Conservation (phyloP, 768 basidiomycete genomes). For the Boletus sp. region DNA sequence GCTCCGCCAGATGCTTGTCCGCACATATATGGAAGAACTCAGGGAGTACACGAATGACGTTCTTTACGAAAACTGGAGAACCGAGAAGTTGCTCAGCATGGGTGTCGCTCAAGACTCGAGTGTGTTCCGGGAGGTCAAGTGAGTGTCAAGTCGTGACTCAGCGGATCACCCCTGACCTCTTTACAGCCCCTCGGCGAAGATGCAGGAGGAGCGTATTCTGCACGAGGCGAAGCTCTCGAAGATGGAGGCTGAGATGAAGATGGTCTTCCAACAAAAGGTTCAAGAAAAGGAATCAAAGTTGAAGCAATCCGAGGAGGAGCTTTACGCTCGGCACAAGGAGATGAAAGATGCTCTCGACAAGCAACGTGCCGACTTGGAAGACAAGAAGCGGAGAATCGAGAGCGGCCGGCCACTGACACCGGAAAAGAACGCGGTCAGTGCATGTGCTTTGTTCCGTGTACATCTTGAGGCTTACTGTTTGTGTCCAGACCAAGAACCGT, state of each 20-base stretch:
- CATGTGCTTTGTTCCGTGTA: slow-evolving; percentile 1
- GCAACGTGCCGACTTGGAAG: slow-evolving; percentile 92
- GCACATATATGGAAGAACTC: slow-evolving; percentile 99
- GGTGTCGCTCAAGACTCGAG: slow-evolving; percentile 96
- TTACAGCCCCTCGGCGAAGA: slow-evolving; percentile 86
- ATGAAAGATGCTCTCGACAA: slow-evolving; percentile 99
- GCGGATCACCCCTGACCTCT: slow-evolving; percentile 13
- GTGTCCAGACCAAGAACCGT: slow-evolving; percentile 35
- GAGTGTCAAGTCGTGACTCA: slow-evolving; percentile 32
- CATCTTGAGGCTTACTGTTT: slow-evolving; percentile 6
- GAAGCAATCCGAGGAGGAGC: slow-evolving; percentile 98
- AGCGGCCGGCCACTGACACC: slow-evolving; percentile 93
- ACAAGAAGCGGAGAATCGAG: slow-evolving; percentile 96
- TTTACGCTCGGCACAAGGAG: slow-evolving; percentile 97
- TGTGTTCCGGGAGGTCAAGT: slow-evolving; percentile 99
- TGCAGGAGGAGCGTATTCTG: slow-evolving; percentile 93
- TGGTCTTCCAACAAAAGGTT: slow-evolving; percentile 99
- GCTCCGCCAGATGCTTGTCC: slow-evolving; percentile 97
- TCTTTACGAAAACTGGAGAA: slow-evolving; percentile 98
- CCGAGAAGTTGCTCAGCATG: slow-evolving; percentile 94
- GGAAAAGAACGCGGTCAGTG: slow-evolving; percentile 82
- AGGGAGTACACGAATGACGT: slow-evolving; percentile 95
- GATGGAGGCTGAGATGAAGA: slow-evolving; percentile 99
- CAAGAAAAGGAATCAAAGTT: slow-evolving; percentile 99
- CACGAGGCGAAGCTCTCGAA: slow-evolving; percentile 98